These are phyloP conservation scores for Endotrypanum monterogeii DNA, from an alignment of 208 protist genomes.

Conservation along the genomic window DNA sequence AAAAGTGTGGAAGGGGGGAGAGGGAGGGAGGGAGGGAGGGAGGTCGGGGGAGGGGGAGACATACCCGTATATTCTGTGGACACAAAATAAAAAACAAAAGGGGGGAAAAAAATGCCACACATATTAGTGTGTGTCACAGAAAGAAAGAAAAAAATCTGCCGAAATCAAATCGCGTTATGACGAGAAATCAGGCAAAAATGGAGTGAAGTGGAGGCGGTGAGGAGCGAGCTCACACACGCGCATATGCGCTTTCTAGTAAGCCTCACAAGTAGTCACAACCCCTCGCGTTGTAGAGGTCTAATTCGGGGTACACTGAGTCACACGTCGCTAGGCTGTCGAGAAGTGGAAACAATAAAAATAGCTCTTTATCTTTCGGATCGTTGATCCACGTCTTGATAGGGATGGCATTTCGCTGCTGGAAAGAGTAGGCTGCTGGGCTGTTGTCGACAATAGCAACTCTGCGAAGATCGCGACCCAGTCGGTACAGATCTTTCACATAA, in stretches of 20 bases:
- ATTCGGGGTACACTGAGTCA: slow-evolving; percentile 51
- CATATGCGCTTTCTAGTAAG: not conserved
- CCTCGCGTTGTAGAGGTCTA: slow-evolving; percentile 51
- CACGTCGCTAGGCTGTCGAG: slow-evolving; percentile 40
- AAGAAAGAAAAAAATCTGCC: not conserved
- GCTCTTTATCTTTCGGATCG: slow-evolving; percentile 48
- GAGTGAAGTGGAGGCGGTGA: not conserved
- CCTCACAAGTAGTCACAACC: slow-evolving; percentile 21
- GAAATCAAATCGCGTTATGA: not conserved
- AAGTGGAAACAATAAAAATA: slow-evolving; percentile 50
- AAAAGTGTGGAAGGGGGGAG: too few relatives aligned
- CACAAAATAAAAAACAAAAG: too few relatives aligned
- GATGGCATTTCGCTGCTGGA: slow-evolving; percentile 76
- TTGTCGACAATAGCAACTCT: slow-evolving; percentile 68
- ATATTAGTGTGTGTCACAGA: not conserved
- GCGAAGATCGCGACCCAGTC: slow-evolving; percentile 49
- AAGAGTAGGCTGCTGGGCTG: slow-evolving; percentile 60
- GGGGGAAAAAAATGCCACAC: too few relatives aligned
- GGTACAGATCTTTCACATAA: slow-evolving; percentile 68
- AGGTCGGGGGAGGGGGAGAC: too few relatives aligned
- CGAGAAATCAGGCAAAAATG: not conserved
- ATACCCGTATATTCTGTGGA: too few relatives aligned
- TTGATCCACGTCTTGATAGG: slow-evolving; percentile 68
- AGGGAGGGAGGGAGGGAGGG: too few relatives aligned
- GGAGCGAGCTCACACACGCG: not conserved